Evolutionary conservation across 306 rosid species (phyloP), one percentile per base, ranked within the genome.

Genomic region (Prosopis cineraria): DNA sequence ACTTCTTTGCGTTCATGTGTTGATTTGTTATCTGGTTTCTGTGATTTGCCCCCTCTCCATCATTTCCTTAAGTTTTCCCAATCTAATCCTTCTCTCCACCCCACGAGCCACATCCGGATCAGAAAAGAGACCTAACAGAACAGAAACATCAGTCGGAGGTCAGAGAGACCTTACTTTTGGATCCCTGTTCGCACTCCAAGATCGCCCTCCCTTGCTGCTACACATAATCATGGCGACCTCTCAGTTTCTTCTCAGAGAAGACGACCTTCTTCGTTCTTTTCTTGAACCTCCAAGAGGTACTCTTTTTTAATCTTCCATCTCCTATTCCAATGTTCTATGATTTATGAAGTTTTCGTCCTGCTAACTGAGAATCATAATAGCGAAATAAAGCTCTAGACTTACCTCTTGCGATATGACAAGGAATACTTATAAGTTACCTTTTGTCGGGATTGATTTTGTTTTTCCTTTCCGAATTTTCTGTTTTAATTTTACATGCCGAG

Each of bases 161-260:
- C 48, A 10, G 48, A 65, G 70, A 36, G 3, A 10, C 47, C 70
- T 3, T 10, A 8, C 8, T 19, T 19, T 34, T 20, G 31, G n/a
- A 5, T 37, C 39, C 48, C 31, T 22, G 3, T 3, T 20, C 17
- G n/a, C 71, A 37, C 10, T 43, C 66, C 22, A 48, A 74, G 80
- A 87, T 78, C 86, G 43, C 22, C 70, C 12, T 65, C 55, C 67
- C 3, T 37, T 45, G 48, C 37, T 53, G 50, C 34, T 72, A 1
- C 62, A 58, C 27, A 64, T 73, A 78, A 82, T 73, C 86, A 90
- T 90, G 94, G 90, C 85, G 48, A 82, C 86, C 24, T 74, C 86
- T 16, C 84, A 80, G 24, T 72, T 85, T 79, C 90, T 90, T 78
- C 78, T 59, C 78, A 69, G 83, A 67, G 87, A 88, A 5, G 85